Conservation (phyloP, 306 rosid species). For the Lotus japonicus region DNA sequence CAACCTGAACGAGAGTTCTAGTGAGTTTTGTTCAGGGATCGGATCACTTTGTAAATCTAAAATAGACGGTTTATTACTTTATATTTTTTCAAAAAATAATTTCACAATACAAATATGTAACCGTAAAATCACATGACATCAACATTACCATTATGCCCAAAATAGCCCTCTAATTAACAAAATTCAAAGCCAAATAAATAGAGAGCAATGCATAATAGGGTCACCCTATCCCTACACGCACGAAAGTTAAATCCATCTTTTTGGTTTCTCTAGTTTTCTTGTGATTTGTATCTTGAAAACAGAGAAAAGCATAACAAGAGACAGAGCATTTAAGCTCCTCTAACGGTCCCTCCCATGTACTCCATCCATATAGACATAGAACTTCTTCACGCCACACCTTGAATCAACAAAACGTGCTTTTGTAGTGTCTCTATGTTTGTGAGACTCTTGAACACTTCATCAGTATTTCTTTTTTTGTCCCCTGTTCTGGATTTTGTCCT, state of each 20-base stretch:
- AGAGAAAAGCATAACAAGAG: background rate
- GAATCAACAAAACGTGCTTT: background rate
- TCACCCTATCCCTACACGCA: background rate
- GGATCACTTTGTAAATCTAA: too few species aligned
- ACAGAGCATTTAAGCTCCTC: constrained; percentile 29
- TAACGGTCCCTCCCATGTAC: constrained; percentile 17
- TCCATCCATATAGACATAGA: constrained; percentile 3
- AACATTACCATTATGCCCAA: too few species aligned
- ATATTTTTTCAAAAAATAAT: too few species aligned
- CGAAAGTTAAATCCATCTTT: too few species aligned
- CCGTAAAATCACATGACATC: too few species aligned
- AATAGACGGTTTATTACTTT: too few species aligned
- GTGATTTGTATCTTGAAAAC: background rate
- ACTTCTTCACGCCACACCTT: constrained; percentile 16
- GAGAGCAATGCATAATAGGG: constrained; percentile 15
- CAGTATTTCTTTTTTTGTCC: background rate
- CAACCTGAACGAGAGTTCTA: too few species aligned
- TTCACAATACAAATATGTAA: too few species aligned
- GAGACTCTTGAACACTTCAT: background rate
- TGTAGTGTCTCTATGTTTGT: constrained; percentile 9
- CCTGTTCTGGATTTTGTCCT: constrained; percentile 8
- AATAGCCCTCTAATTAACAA: background rate
- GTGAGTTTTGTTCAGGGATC: too few species aligned
- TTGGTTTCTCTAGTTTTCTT: constrained; percentile 12
- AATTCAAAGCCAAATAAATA: constrained; percentile 5